Base-by-base conservation (phyloP, 2,329 filamentous ascomycete species). In the Nothophoma quercina region DNA sequence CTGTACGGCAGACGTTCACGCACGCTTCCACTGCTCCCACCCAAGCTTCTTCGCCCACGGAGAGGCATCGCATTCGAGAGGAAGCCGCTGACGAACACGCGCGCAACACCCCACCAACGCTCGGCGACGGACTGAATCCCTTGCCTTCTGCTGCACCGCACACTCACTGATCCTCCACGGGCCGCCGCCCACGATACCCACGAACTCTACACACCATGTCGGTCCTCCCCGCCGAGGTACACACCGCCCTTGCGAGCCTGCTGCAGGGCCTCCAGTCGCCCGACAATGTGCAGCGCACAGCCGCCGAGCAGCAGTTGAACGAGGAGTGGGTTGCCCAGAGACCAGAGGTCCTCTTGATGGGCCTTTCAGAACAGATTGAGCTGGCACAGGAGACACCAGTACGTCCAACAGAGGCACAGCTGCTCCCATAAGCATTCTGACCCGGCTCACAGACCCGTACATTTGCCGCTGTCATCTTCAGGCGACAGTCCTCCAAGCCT, bases 391-490 rank as follows among this genome's bases (percentile, higher is more conserved):
- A 93, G 70, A 80, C 85, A 63, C 81, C 85, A 54, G 91, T 95
- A 83, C 76, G 84, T 54, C 33, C 22, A 9, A 19, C 13, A 21
- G 7, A 18, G 29, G 10, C 26, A 10, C 35, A 26, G 26, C 13
- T 25, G 38, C 26, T 15, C n/a, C 41, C 4, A 23, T 30, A 26
- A 36, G 12, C 25, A 16, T 18, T 33, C 57, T 55, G 23, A 65
- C 46, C 30, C 13, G 22, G 25, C 41, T 28, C 12, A 7, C 69
- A 96, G 93, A 88, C 88, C 55, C 90, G 95, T 68, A 91, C 93
- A 13, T 99, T 96, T 73, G 87, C 92, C 46, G 90, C 95, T 48
- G 91, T 99, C 36, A 88, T 99, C 60, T 98, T 99, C 78, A 88
- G 95, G 68, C 88, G 93, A 71, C 96, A 98, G 77, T 86, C 95